phyloP scores from a whole-genome alignment of 192 early-diverging fungal species.

The Helicostylum pulchrum region DNA sequence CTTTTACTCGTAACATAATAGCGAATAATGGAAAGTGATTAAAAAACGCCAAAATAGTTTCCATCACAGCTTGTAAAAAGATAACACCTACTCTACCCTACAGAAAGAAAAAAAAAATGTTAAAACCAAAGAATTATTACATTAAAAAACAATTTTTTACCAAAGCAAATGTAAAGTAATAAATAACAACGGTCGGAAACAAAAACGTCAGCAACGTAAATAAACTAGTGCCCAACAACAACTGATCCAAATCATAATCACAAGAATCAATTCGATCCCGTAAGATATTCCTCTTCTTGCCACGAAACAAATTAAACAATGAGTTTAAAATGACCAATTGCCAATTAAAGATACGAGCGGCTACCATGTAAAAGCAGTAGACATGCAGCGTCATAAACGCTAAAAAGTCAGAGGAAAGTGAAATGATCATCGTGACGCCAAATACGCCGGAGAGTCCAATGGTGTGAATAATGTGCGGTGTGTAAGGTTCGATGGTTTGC shows the following conservation, averaged over 20 bases:
- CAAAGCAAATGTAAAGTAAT: conserved; percentile 85
- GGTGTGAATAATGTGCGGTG: conserved; percentile 60
- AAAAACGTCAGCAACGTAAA: conserved; percentile 92
- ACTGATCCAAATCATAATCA: conserved; percentile 93
- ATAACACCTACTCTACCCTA: conserved; percentile 81
- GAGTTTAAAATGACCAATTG: conserved; percentile 80
- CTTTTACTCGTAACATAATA: conserved; percentile 82
- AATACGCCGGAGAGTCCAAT: conserved; percentile 76
- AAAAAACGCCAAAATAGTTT: conserved; percentile 82
- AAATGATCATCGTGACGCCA: conserved; percentile 83
- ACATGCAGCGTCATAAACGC: conserved; percentile 86
- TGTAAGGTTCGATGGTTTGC: conserved; percentile 42
- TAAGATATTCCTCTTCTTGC: conserved; percentile 82
- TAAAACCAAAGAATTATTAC: background rate
- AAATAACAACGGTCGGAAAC: conserved; percentile 93
- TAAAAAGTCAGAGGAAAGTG: conserved; percentile 80
- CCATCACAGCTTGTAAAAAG: conserved; percentile 73
- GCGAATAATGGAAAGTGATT: conserved; percentile 98
- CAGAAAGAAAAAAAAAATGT: background rate
- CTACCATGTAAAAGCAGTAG: conserved; percentile 94
- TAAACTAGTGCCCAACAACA: conserved; percentile 89
- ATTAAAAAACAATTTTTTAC: conserved; percentile 37
- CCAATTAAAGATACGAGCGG: conserved; percentile 92
- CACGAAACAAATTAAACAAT: conserved; percentile 90
- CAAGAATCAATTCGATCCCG: conserved; percentile 90